Evolutionary conservation across 768 basidiomycete genomes (phyloP), one percentile per base, ranked within the genome.

Genomic region (Mycena epipterygia): DNA sequence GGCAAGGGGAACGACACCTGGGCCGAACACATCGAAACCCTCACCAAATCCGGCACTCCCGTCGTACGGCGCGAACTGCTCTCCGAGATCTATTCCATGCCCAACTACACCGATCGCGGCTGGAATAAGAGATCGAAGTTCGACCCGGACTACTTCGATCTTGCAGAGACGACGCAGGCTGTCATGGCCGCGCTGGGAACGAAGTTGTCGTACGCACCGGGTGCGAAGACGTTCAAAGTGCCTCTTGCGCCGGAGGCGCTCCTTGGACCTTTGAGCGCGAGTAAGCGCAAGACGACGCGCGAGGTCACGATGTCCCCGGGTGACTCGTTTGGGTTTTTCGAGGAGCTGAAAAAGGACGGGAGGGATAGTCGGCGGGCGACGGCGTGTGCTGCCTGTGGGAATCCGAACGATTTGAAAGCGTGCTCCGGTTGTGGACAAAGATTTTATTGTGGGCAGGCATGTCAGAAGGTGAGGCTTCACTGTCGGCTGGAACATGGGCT

Each of bases 371-470:
- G 67, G 42, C 65, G 70, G 33, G 73, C 70, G 65, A 73, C 70
- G 55, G 71, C 72, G 44, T 77, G 77, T 57, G 76, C 76, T 30
- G 71, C 73, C 17, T 78, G 76, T 64, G 77, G 76, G 53, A 77
- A 73, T 59, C 76, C 76, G 39, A 67, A 71, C 44, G 75, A 73
- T 37, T 51, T 71, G 49, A 72, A 76, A 32, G 66, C 73, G 46
- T 72, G 67, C 56, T 65, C 65, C 17, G 60, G 64, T 0, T 68
- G 70, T 44, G 44, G 56, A 25, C 61, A 64, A 37, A 69, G 63
- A 48, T 70, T 74, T 67, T 75, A 75, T 65, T 74, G 73, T 52
- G 68, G 70, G 42, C 46, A 52, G 19, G 64, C 64, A 8, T 71
- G 70, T 39, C 75, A 75, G 57, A 75, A 69, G 73, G 74, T 74